Conservation (phyloP, 208 protist species). For the Leishmania turanica region DNA sequence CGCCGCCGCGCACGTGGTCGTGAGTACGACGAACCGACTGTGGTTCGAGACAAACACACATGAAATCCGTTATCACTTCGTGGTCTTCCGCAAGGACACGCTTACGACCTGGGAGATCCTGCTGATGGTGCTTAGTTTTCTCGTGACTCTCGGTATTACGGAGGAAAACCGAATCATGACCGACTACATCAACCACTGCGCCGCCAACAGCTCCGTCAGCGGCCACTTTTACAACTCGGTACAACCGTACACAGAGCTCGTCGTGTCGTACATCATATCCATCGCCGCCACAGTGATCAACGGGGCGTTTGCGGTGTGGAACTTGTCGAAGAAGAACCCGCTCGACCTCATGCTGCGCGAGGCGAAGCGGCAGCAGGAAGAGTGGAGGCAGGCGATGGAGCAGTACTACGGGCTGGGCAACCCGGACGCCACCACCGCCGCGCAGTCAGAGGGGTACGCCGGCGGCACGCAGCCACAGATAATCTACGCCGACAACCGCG, state of each 20-base stretch:
- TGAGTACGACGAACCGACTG: constrained; percentile 61
- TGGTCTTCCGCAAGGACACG: constrained; percentile 83
- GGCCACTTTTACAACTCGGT: constrained; percentile 44
- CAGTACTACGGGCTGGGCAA: constrained; percentile 20
- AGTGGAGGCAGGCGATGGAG: constrained; percentile 34
- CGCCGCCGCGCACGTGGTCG: constrained; percentile 40
- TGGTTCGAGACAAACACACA: constrained; percentile 74
- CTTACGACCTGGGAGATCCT: constrained; percentile 77
- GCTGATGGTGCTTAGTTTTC: constrained; percentile 58
- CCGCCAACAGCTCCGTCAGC: not conserved
- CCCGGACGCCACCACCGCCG: not conserved
- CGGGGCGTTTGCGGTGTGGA: constrained; percentile 45
- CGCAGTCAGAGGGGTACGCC: not conserved
- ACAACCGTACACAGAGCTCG: constrained; percentile 65
- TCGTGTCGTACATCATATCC: constrained; percentile 67
- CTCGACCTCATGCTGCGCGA: constrained; percentile 48
- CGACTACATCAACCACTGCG: constrained; percentile 66
- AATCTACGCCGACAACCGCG: constrained; percentile 22
- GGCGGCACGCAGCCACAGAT: constrained; percentile 10
- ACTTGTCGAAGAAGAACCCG: constrained; percentile 65
- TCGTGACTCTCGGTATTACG: constrained; percentile 43
- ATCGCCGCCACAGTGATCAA: constrained; percentile 49
- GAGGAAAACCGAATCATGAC: constrained; percentile 57
- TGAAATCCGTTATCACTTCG: constrained; percentile 85
- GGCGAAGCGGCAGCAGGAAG: constrained; percentile 33